Conservation (phyloP, 352 stramenopile genomes). For the Salisapilia sapeloensis region DNA sequence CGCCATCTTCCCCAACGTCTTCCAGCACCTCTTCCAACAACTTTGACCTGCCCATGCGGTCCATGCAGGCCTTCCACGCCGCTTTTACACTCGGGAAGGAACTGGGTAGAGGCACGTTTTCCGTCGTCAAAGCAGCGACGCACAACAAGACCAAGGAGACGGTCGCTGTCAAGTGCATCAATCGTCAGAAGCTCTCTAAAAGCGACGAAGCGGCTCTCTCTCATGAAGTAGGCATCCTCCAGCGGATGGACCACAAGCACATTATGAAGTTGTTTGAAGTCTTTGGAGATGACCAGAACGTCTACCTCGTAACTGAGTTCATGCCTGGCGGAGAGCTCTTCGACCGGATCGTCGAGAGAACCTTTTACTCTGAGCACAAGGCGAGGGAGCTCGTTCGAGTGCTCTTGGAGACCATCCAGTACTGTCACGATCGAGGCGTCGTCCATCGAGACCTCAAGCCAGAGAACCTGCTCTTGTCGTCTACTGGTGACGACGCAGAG, state of each 20-base stretch:
- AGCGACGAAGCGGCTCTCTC: conserved; percentile 42
- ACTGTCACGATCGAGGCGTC: conserved; percentile 74
- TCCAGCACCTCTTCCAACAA: no score
- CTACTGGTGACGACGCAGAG: conserved; percentile 45
- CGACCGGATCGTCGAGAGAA: conserved; percentile 78
- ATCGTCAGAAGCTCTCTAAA: conserved; percentile 43
- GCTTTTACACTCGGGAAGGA: conserved; percentile 33
- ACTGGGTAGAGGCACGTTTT: conserved; percentile 38
- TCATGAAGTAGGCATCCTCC: conserved; percentile 27
- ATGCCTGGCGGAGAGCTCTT: conserved; percentile 80
- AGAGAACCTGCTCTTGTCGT: conserved; percentile 88
- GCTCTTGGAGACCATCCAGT: conserved; percentile 66
- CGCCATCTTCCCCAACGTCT: no score
- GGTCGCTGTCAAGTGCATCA: conserved; percentile 75
- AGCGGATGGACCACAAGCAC: conserved; percentile 75
- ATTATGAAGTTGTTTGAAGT: conserved; percentile 85
- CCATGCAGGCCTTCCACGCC: conserved; percentile 25
- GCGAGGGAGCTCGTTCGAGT: conserved; percentile 61
- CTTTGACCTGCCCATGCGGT: conserved; percentile 14
- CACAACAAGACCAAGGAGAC: conserved; percentile 18
- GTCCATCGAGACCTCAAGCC: conserved; percentile 93
- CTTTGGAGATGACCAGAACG: conserved; percentile 83
- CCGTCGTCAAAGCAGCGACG: conserved; percentile 24
- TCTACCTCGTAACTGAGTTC: conserved; percentile 96
- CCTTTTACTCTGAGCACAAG: conserved; percentile 71